These are phyloP conservation scores for Hymenoscyphus fructigenus DNA, from an alignment of 2,329 filamentous ascomycete genomes.

Conservation along the genomic window DNA sequence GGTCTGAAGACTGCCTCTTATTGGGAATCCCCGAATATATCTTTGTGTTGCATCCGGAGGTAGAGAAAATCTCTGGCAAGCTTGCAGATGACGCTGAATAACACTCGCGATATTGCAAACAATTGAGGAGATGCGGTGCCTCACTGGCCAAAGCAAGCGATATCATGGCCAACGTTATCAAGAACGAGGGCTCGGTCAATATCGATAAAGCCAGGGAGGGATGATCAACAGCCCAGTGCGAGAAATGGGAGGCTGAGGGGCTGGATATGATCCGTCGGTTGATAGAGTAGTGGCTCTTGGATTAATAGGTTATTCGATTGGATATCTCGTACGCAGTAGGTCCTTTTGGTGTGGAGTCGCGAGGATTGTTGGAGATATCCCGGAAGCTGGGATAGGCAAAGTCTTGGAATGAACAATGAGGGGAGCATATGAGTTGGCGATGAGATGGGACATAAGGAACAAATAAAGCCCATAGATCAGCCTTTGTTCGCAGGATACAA, in stretches of 20 bases:
- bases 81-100: background rate
- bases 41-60: background rate
- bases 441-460: no score
- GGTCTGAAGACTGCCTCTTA: background rate
- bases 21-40: background rate
- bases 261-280: background rate
- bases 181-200: constrained; percentile 1
- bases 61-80: background rate
- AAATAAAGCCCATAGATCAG: no score
- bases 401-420: background rate
- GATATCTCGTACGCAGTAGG: no score
- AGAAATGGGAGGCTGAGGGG: background rate
- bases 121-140: background rate
- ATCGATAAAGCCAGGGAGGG: background rate
- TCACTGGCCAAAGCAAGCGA: background rate
- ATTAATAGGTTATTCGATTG: no score
- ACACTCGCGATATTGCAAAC: background rate
- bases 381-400: no score
- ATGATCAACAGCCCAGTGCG: background rate
- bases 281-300: background rate
- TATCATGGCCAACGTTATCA: background rate
- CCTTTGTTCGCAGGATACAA: no score
- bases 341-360: no score
- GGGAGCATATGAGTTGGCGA: background rate
- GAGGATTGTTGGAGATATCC: no score